Conservation (phyloP, 1,284 basidiomycete genomes). For the Exobasidium rhododendri region DNA sequence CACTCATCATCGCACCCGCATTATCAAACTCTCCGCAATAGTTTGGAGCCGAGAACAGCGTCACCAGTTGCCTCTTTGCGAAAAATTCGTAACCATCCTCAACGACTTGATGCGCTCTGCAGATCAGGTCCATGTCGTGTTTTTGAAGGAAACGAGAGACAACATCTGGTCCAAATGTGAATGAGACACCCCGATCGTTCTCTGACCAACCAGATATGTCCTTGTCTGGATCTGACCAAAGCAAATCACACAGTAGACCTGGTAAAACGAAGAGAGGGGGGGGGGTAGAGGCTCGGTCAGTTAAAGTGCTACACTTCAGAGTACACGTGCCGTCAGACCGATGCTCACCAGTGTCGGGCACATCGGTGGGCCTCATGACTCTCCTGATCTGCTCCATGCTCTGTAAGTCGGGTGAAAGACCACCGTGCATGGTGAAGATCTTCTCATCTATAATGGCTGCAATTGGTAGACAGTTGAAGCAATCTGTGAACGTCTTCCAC, state of each 20-base stretch:
- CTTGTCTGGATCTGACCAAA: constrained; percentile 99
- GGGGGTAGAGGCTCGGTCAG: too few relatives aligned
- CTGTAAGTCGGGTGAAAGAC: constrained; percentile 91
- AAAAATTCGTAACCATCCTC: constrained; percentile 99
- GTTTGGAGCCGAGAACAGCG: constrained; percentile 94
- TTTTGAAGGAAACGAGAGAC: constrained; percentile 97
- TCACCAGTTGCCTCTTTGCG: constrained; percentile 93
- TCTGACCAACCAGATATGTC: constrained; percentile 99
- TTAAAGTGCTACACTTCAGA: background rate
- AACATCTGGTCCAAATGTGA: constrained; percentile 97
- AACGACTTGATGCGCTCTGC: constrained; percentile 97
- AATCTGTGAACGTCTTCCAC: constrained; percentile 98
- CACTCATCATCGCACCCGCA: constrained; percentile 99
- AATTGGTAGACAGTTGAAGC: constrained; percentile 92
- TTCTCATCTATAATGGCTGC: constrained; percentile 96
- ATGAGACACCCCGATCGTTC: constrained; percentile 96
- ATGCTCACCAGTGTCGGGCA: constrained; percentile 85
- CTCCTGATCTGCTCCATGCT: constrained; percentile 97
- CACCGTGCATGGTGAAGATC: constrained; percentile 85
- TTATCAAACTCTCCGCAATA: constrained; percentile 78
- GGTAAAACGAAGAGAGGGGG: background rate
- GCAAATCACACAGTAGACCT: constrained; percentile 88
- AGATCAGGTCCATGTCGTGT: constrained; percentile 97
- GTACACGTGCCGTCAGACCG: background rate
- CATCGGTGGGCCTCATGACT: constrained; percentile 98